A percentile compares a stretch with the other conserved stretches of the same genome.
Conservation (phyloP, 345 rosid species). For the Brassica carinata region DNA sequence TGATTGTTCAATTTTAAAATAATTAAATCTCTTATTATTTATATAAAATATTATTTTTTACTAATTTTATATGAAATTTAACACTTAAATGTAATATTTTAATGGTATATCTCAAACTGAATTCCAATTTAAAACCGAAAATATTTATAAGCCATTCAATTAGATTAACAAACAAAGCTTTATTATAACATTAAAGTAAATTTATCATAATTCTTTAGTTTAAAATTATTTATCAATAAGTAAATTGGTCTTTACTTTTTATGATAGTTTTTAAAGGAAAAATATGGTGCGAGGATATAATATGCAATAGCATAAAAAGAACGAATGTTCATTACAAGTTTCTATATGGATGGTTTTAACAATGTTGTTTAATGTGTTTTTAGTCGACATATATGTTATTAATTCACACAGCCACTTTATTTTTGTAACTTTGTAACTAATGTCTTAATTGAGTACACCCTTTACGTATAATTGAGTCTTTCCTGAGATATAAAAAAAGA, state of each 20-base stretch:
- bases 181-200: too few species aligned
- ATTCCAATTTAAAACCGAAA: not conserved
- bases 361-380: not conserved
- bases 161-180: not conserved
- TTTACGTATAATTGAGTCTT: not conserved
- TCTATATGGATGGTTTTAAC: not conserved
- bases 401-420: constrained; percentile 4
- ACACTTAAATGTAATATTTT: too few species aligned
- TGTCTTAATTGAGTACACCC: not conserved
- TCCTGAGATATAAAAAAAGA: not conserved
- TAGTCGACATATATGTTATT: constrained; percentile 10
- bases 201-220: not conserved
- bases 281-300: not conserved
- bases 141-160: not conserved
- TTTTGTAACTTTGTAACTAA: not conserved
- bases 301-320: not conserved
- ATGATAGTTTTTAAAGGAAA: too few species aligned
- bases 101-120: not conserved
- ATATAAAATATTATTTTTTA: too few species aligned
- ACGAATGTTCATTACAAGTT: not conserved
- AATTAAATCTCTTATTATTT: too few species aligned
- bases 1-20: too few species aligned
- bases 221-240: too few species aligned
- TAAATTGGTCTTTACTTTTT: too few species aligned
- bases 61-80: too few species aligned